Evolutionary conservation across 345 rosid species (phyloP), one percentile per base, ranked within the genome.

Genomic region (Moricandia arvensis): DNA sequence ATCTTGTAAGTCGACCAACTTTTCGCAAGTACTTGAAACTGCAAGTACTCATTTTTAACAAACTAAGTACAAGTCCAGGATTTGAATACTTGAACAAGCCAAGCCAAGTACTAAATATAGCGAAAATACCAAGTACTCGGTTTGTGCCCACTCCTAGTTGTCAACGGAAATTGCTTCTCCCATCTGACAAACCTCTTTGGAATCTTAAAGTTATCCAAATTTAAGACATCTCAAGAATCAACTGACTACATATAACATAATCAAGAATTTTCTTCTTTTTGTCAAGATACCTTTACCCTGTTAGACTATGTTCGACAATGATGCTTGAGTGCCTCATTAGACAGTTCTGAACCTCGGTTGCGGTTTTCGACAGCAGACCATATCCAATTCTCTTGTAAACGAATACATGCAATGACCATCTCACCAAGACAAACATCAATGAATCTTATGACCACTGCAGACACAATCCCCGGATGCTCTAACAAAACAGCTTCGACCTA

Each of bases 331-430:
- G 76, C 75, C 41, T 85, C 88, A 61, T 85, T 77, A 54, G 92
- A 85, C 58, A 91, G 26, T 11, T 80, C 0, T 11, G 62, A 77
- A 62, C 78, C 59, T 61, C 75, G 16, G 55, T 47, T 59, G 49
- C 38, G 7, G 58, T 65, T 82, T 47, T 60, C 59, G 2, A 43
- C 55, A 54, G 86, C 70, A 10, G 83, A 84, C 97, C 97, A 91
- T 63, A 61, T 69, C 95, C 95, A 90, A 26, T 80, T 79, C 41
- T 86, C 85, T 73, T 75, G 79, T 69, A 91, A 61, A 67, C 66
- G 82, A 57, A 91, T 66, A 78, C 90, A 94, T 64, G 90, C 95
- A 55, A 90, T 85, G 7, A 90, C 93, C 89, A 83, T 87, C 81
- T 94, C 97, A 2, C 84, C 75, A 33, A 91, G 79, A 34, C 88